phyloP scores from a whole-genome alignment of 805 yeast genomes.

The Candida verbasci region DNA sequence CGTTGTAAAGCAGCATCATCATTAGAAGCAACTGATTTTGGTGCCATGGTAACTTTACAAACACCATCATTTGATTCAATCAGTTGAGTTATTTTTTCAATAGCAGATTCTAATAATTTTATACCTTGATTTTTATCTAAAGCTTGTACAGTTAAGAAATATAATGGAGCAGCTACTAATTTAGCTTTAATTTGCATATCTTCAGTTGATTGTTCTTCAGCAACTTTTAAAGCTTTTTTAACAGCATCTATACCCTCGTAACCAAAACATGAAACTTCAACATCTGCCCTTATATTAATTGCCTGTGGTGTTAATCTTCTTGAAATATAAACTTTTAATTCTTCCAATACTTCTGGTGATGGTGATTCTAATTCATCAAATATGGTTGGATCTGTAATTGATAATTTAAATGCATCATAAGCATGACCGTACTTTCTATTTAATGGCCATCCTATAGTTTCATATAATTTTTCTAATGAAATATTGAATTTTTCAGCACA shows the following conservation, averaged over 20 bases:
- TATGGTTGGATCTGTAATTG: constrained; percentile 86
- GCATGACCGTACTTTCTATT: constrained; percentile 95
- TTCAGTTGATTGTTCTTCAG: constrained; percentile 80
- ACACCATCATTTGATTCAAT: constrained; percentile 77
- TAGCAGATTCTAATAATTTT: constrained; percentile 71
- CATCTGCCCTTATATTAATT: constrained; percentile 96
- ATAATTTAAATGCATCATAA: constrained; percentile 93
- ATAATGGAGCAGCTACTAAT: constrained; percentile 95
- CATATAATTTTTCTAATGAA: constrained; percentile 80
- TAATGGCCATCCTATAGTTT: constrained; percentile 94
- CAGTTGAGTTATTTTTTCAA: constrained; percentile 65
- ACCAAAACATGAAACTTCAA: constrained; percentile 94
- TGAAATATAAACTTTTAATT: constrained; percentile 80
- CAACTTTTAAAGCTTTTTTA: constrained; percentile 80
- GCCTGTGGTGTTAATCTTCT: constrained; percentile 98
- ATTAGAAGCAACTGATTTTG: constrained; percentile 97
- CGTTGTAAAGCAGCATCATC: constrained; percentile 98
- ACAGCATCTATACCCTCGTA: constrained; percentile 98
- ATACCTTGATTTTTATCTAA: constrained; percentile 89
- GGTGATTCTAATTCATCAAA: constrained; percentile 79
- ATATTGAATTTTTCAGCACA: constrained; percentile 95
- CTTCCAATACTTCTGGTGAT: constrained; percentile 69
- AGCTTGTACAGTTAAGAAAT: constrained; percentile 89
- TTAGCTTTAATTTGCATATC: constrained; percentile 87
- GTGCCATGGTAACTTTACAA: constrained; percentile 93